Conservation (phyloP, 139 green algal genomes). For the Volvox africanus region DNA sequence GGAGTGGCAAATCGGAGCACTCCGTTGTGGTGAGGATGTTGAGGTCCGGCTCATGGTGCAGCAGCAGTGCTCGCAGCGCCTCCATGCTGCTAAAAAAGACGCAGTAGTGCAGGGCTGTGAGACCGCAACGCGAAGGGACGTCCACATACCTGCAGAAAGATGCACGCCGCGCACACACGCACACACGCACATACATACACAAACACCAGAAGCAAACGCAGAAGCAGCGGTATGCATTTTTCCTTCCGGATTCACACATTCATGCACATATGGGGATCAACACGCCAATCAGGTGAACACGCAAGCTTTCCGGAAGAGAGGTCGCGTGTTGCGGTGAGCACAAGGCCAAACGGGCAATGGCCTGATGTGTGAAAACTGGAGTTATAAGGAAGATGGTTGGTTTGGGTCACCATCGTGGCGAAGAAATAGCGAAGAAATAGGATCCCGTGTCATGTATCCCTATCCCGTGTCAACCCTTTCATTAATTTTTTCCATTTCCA, state of each 20-base stretch:
- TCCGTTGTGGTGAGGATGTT: not conserved
- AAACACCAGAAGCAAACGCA: too few species aligned
- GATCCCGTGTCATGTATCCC: too few species aligned
- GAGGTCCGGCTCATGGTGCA: slow-evolving; percentile 9
- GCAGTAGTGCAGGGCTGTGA: slow-evolving; percentile 24
- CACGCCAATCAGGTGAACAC: not conserved
- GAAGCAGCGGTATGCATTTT: too few species aligned
- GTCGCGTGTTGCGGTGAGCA: too few species aligned
- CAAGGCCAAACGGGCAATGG: too few species aligned
- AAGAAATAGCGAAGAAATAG: too few species aligned
- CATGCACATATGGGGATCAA: not conserved
- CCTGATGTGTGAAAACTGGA: too few species aligned
- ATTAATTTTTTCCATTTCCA: too few species aligned
- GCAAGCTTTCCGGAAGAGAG: too few species aligned
- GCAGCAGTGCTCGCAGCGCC: slow-evolving; percentile 4
- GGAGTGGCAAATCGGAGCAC: not conserved
- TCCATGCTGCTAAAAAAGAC: not conserved
- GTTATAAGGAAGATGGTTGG: too few species aligned
- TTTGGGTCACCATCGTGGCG: too few species aligned
- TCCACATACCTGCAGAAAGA: slow-evolving; percentile 15
- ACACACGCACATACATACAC: not conserved
- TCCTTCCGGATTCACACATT: not conserved
- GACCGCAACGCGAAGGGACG: not conserved
- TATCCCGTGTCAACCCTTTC: too few species aligned
- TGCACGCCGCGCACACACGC: not conserved